phyloP scores from a whole-genome alignment of 2,329 filamentous ascomycete species.

The Cladosporium sphaerospermum region DNA sequence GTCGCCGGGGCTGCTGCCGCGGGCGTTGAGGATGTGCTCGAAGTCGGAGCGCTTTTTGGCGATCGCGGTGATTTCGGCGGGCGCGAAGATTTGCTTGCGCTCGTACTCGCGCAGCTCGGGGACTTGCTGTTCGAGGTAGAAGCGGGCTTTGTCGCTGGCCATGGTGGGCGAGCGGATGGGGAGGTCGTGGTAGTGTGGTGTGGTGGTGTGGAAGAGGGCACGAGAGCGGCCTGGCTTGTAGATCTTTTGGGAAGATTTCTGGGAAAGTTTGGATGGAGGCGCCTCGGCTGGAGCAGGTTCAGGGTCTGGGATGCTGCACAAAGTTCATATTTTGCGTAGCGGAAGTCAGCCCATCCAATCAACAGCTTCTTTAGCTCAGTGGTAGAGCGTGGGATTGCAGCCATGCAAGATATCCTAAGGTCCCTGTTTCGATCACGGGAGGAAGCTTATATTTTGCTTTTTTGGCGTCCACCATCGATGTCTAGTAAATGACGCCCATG shows the following conservation, averaged over 20 bases:
- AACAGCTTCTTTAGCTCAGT: constrained; percentile 12
- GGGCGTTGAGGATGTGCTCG: constrained; percentile 82
- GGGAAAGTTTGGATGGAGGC: not conserved
- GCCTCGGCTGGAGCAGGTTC: constrained; percentile 1
- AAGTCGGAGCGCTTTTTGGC: constrained; percentile 87
- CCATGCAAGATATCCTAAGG: constrained; percentile 11
- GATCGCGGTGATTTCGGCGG: constrained; percentile 87
- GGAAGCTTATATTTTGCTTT: constrained; percentile 3
- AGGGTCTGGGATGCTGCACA: too few relatives aligned
- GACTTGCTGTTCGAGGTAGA: constrained; percentile 86
- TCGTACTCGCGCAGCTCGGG: constrained; percentile 90
- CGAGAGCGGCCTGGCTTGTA: not conserved
- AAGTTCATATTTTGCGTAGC: too few relatives aligned
- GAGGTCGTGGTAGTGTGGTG: not conserved
- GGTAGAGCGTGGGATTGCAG: constrained; percentile 14
- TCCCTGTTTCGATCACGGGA: constrained; percentile 11
- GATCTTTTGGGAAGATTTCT: not conserved
- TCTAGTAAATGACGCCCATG: too few relatives aligned
- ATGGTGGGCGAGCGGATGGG: not conserved
- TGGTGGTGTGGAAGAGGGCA: not conserved
- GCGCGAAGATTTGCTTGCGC: constrained; percentile 79
- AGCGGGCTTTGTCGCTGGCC: constrained; percentile 88
- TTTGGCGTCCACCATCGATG: not conserved
- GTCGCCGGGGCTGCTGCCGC: constrained; percentile 68
- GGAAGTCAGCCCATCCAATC: too few relatives aligned